Conservation (phyloP, 1,284 basidiomycete genomes). For the Cutaneotrichosporon cutaneum region DNA sequence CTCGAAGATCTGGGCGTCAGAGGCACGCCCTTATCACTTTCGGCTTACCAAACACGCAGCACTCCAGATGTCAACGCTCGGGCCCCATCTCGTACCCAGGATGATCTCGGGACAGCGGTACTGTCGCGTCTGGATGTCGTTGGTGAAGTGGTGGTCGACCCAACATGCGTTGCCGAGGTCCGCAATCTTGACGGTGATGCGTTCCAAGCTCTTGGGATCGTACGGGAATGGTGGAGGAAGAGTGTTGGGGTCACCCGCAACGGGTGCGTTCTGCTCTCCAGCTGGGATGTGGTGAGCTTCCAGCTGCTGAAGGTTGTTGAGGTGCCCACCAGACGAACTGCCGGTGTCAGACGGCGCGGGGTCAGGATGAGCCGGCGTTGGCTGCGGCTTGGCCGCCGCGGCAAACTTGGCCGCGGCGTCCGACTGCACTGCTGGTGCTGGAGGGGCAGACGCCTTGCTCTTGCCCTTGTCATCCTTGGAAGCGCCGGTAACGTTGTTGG, state of each 20-base stretch:
- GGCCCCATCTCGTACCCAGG: conserved; percentile 85
- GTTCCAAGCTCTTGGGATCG: conserved; percentile 64
- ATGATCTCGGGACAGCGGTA: conserved; percentile 98
- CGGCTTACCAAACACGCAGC: conserved; percentile 77
- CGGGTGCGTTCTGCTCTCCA: conserved; percentile 48
- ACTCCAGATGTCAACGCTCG: conserved; percentile 94
- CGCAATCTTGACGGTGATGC: conserved; percentile 98
- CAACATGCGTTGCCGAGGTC: conserved; percentile 82
- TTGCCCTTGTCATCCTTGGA: conserved; percentile 10
- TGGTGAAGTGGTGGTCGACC: conserved; percentile 57
- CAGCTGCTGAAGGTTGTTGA: conserved; percentile 44
- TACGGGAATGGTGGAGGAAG: conserved; percentile 60
- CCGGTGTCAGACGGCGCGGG: neutral
- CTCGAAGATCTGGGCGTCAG: conserved; percentile 70
- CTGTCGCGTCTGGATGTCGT: conserved; percentile 78
- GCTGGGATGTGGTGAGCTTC: conserved; percentile 38
- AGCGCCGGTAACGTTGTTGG: neutral
- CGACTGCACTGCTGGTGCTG: neutral
- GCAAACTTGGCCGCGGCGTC: conserved; percentile 9
- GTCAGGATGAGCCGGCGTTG: conserved; percentile 5
- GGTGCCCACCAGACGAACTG: conserved; percentile 21
- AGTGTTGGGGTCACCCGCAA: conserved; percentile 58
- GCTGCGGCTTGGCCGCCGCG: conserved; percentile 6
- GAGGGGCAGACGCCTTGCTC: conserved; percentile 4
- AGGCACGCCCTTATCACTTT: neutral